These are phyloP conservation scores for Physcomitrium patens DNA, from an alignment of 225 moss, liverwort and hornwort genomes.

Conservation along the genomic window DNA sequence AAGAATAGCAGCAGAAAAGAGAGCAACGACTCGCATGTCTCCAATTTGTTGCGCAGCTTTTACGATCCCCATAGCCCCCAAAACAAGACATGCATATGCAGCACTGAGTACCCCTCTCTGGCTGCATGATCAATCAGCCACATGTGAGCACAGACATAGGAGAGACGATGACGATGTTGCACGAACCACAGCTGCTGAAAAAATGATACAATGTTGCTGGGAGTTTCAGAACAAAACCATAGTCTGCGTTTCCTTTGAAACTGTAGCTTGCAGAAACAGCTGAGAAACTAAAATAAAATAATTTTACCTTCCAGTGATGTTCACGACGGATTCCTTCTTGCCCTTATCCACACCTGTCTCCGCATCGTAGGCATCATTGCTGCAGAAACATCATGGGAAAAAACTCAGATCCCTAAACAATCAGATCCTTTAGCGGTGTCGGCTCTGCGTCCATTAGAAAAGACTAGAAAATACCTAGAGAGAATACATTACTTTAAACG, in stretches of 20 bases:
- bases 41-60: slow-evolving; percentile 70
- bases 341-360: slow-evolving; percentile 83
- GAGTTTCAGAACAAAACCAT: not conserved
- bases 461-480: not conserved
- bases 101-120: slow-evolving; percentile 69
- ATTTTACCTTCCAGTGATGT: slow-evolving; percentile 85
- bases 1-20: slow-evolving; percentile 65
- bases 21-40: slow-evolving; percentile 71
- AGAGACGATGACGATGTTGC: not conserved
- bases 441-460: not conserved
- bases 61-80: slow-evolving; percentile 64
- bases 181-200: not conserved
- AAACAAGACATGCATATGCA: slow-evolving; percentile 58
- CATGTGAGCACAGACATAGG: not conserved
- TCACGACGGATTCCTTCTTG: slow-evolving; percentile 91
- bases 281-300: not conserved
- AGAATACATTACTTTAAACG: not conserved
- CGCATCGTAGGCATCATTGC: slow-evolving; percentile 92
- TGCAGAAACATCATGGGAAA: slow-evolving; percentile 34
- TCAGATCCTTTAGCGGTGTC: not conserved
- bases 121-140: slow-evolving; percentile 39
- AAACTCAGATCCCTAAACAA: not conserved
- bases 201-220: slow-evolving; percentile 3
- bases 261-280: slow-evolving; percentile 6
- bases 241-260: too few relatives aligned